phyloP scores from a whole-genome alignment of 495 filamentous ascomycete genomes.

The Halenospora varia region DNA sequence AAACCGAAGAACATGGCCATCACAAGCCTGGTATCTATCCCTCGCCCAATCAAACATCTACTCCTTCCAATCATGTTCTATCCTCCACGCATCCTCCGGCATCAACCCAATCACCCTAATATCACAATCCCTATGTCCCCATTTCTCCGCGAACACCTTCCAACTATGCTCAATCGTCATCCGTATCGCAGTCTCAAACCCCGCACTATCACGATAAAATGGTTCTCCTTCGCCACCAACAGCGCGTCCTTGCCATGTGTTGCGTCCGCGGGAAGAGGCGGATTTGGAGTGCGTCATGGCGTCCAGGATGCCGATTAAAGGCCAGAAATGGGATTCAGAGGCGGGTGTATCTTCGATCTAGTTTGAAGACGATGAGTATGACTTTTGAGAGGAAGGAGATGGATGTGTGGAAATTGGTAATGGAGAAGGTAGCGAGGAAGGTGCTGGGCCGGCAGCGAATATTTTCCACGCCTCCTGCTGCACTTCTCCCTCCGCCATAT shows the following conservation, averaged over 20 bases:
- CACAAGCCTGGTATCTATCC: too few species aligned
- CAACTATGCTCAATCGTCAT: conserved; percentile 50
- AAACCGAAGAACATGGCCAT: too few species aligned
- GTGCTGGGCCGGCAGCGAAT: too few species aligned
- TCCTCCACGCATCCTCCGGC: conserved; percentile 48
- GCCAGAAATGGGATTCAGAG: conserved; percentile 14
- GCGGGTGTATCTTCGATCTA: conserved; percentile 8
- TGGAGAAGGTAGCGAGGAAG: too few species aligned
- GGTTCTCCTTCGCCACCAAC: conserved; percentile 57
- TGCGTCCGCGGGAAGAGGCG: conserved; percentile 34
- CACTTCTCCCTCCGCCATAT: background rate
- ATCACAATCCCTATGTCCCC: conserved; percentile 53
- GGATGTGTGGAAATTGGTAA: too few species aligned
- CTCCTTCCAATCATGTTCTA: conserved; percentile 38
- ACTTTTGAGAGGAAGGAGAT: too few species aligned
- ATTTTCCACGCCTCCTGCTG: too few species aligned
- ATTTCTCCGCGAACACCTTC: conserved; percentile 49
- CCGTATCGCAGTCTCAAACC: conserved; percentile 47
- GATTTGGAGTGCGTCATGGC: conserved; percentile 37
- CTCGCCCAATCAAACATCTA: too few species aligned
- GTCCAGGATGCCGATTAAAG: conserved; percentile 28
- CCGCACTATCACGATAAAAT: conserved; percentile 50
- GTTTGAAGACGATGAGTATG: background rate
- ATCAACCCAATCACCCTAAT: conserved; percentile 35
- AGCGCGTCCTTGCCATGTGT: conserved; percentile 57